Evolutionary conservation across 805 yeast species (phyloP).

Genomic region (Monosporozyma unispora): DNA sequence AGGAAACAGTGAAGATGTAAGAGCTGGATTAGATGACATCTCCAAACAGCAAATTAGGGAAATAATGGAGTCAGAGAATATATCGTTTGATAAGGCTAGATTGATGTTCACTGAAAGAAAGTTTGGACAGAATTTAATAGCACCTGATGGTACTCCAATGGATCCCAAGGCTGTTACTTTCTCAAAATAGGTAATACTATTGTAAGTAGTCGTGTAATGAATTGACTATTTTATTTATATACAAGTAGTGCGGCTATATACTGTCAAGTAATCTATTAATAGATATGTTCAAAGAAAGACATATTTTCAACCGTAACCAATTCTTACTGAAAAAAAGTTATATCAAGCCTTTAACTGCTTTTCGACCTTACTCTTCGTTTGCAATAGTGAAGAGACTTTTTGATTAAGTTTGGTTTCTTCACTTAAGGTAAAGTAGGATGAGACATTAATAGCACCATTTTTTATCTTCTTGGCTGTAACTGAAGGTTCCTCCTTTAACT

Average conservation of each 20-base stretch:
- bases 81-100: slow-evolving; percentile 66
- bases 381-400: background rate
- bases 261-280: background rate
- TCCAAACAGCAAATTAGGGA: slow-evolving; percentile 43
- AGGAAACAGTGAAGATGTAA: slow-evolving; percentile 42
- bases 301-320: background rate
- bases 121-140: slow-evolving; percentile 46
- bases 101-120: slow-evolving; percentile 37
- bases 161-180: slow-evolving; percentile 59
- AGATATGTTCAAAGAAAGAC: background rate
- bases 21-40: slow-evolving; percentile 52
- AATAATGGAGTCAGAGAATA: slow-evolving; percentile 43
- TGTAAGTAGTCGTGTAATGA: background rate
- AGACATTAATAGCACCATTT: background rate
- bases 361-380: background rate
- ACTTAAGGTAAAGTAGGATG: background rate
- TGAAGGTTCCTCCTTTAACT: background rate
- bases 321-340: background rate
- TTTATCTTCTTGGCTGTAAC: background rate
- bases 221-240: slow-evolving; percentile 4
- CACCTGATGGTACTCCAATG: slow-evolving; percentile 55
- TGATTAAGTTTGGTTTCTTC: background rate
- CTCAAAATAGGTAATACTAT: slow-evolving; percentile 1
- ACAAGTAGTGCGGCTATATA: slow-evolving; percentile 2
- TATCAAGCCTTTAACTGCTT: background rate